phyloP scores from a whole-genome alignment of 2,329 filamentous ascomycete species.

The Aureobasidium sp. region DNA sequence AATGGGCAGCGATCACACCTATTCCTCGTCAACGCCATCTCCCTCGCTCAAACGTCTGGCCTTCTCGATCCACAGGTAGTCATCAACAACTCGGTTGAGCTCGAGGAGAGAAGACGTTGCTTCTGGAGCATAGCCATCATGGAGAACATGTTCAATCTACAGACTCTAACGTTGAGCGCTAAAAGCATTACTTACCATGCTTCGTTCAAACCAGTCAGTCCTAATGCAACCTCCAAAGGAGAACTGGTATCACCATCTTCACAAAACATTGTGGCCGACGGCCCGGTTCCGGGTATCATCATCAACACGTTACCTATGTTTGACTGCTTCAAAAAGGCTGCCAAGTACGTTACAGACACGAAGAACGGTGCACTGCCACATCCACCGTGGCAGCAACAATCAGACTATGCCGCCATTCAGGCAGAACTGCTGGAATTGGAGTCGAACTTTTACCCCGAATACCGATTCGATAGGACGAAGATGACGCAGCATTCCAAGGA shows the following conservation, averaged over 20 bases:
- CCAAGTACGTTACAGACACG: conserved; percentile 7
- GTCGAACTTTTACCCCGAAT: not conserved
- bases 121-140: conserved; percentile 8
- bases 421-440: conserved; percentile 3
- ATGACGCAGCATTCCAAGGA: conserved; percentile 4
- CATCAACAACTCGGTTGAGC: not conserved
- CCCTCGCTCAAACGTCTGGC: not conserved
- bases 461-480: conserved; percentile 3
- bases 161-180: not conserved
- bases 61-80: not conserved
- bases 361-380: not conserved
- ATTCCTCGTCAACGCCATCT: conserved; percentile 2
- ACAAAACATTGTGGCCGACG: conserved; percentile 2
- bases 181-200: not conserved
- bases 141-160: conserved; percentile 8
- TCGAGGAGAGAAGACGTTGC: conserved; percentile 7
- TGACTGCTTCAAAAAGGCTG: conserved; percentile 10
- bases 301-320: conserved; percentile 9
- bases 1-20: conserved; percentile 3
- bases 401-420: conserved; percentile 1
- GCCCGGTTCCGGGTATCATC: conserved; percentile 1
- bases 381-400: conserved; percentile 4
- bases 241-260: not conserved
- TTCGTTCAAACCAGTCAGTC: conserved; percentile 1
- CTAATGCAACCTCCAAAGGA: not conserved